Conservation (phyloP, 2,329 filamentous ascomycete species). For the Sarocladiaceae sp. region DNA sequence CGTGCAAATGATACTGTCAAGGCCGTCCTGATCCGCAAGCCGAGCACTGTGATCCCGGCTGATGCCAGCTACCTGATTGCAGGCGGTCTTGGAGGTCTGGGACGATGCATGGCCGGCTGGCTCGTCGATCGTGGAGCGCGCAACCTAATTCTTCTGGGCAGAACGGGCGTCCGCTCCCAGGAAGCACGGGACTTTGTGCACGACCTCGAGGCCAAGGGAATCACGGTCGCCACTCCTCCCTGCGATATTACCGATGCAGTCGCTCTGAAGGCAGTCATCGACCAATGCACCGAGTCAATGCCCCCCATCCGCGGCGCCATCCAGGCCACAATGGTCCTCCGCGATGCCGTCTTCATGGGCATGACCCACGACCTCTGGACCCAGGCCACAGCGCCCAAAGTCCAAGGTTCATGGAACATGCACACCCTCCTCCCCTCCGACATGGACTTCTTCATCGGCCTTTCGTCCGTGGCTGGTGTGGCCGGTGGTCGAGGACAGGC, state of each 20-base stretch:
- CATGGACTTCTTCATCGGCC: slow-evolving; percentile 14
- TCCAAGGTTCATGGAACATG: slow-evolving; percentile 28
- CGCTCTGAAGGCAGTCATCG: too few species aligned
- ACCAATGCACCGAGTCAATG: too few species aligned
- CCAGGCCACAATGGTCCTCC: slow-evolving; percentile 34
- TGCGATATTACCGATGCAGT: too few species aligned
- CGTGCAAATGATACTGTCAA: background rate
- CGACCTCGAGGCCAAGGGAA: too few species aligned
- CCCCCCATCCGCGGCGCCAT: slow-evolving; percentile 33
- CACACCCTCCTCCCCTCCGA: slow-evolving; percentile 5
- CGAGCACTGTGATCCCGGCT: background rate
- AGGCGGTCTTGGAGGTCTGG: slow-evolving; percentile 19
- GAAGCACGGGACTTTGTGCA: too few species aligned
- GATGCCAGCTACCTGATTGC: slow-evolving; percentile 17
- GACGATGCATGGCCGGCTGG: too few species aligned
- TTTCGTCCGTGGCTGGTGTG: slow-evolving; percentile 24
- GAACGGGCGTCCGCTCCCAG: too few species aligned
- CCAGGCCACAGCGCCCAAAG: slow-evolving; percentile 24
- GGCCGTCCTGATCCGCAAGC: background rate
- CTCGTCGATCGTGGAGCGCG: too few species aligned
- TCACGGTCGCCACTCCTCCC: too few species aligned
- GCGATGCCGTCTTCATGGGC: slow-evolving; percentile 16
- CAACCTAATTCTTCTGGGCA: too few species aligned
- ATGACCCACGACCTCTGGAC: slow-evolving; percentile 24
- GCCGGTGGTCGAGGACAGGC: slow-evolving; percentile 23